Conservation (phyloP, 1,284 basidiomycete species). For the Pseudozyma sp. region DNA sequence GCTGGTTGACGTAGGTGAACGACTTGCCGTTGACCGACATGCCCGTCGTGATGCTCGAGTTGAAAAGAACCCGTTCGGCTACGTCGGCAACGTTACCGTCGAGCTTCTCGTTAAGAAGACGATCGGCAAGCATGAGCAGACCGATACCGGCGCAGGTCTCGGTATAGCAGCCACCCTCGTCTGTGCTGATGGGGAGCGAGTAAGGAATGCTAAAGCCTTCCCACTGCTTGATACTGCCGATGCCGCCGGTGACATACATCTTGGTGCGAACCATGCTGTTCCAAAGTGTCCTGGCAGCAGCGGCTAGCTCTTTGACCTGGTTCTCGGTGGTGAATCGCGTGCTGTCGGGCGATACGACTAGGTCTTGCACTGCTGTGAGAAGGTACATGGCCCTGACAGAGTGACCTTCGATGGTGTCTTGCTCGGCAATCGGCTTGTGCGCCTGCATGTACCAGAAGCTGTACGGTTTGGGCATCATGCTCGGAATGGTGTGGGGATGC, state of each 20-base stretch:
- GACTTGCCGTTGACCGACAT: constrained; percentile 33
- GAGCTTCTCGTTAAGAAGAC: constrained; percentile 19
- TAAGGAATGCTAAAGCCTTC: constrained; percentile 33
- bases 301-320: constrained; percentile 10
- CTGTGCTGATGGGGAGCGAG: constrained; percentile 30
- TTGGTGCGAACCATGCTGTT: constrained; percentile 24
- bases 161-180: constrained; percentile 37
- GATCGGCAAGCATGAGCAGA: constrained; percentile 28
- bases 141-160: constrained; percentile 37
- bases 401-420: constrained; percentile 36
- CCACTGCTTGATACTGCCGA: constrained; percentile 36
- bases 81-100: constrained; percentile 25
- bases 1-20: constrained; percentile 41
- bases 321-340: background rate
- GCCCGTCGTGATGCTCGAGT: constrained; percentile 34
- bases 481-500: constrained; percentile 15
- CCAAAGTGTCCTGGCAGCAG: constrained; percentile 21
- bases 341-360: constrained; percentile 12
- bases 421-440: constrained; percentile 31
- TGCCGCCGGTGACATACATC: constrained; percentile 39
- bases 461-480: constrained; percentile 33
- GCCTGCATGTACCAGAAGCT: constrained; percentile 46
- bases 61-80: constrained; percentile 32
- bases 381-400: constrained; percentile 36
- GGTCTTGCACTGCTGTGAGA: constrained; percentile 33